phyloP scores from a whole-genome alignment of 805 yeast genomes.

The Saccharomycopsis malanga region DNA sequence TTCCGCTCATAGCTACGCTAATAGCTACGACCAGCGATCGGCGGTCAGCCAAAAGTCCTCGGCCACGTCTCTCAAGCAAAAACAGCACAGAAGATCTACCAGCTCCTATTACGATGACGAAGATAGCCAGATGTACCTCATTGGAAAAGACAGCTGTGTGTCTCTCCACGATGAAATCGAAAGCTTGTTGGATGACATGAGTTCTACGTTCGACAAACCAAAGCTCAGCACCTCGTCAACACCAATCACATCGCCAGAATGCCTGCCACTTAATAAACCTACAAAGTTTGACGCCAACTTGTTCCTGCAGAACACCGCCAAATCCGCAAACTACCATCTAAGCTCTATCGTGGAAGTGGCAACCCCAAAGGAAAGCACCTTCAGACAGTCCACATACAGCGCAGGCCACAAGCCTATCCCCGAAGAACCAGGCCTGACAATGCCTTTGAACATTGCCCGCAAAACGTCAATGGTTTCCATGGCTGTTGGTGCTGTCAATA shows the following conservation, averaged over 20 bases:
- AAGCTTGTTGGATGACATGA: slow-evolving; percentile 3
- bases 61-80: background rate
- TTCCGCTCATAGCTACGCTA: background rate
- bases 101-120: background rate
- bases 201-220: slow-evolving; percentile 1
- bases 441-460: background rate
- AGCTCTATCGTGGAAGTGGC: slow-evolving; percentile 15
- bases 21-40: background rate
- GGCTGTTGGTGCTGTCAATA: background rate
- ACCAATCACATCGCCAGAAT: slow-evolving; percentile 17
- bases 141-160: slow-evolving; percentile 10
- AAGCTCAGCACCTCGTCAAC: slow-evolving; percentile 1
- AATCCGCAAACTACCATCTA: background rate
- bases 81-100: background rate
- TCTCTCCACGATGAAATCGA: slow-evolving; percentile 9
- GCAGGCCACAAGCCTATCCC: no score
- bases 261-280: slow-evolving; percentile 14
- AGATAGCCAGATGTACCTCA: slow-evolving; percentile 7
- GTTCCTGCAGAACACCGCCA: background rate
- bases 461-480: background rate
- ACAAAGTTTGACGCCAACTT: background rate
- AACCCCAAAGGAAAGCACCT: slow-evolving; percentile 11
- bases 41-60: background rate
- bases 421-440: background rate
- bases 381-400: background rate